Conservation (phyloP, 805 yeast genomes). For the Lipomyces japonicus region DNA sequence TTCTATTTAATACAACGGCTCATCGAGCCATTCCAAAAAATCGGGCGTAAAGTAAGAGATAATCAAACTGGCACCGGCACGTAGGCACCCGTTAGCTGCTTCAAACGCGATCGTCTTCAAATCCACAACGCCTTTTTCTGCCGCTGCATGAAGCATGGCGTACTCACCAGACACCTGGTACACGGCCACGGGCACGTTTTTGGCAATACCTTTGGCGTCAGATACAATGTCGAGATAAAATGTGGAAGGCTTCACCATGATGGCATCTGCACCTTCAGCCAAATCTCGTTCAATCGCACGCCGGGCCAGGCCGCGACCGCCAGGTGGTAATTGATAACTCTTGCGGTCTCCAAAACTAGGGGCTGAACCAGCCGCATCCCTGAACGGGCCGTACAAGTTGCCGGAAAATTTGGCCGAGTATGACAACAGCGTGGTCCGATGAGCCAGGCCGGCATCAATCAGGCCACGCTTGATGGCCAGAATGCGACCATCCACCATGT, state of each 20-base stretch:
- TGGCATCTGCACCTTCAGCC: conserved; percentile 90
- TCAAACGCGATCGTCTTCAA: conserved; percentile 74
- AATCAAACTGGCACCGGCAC: conserved; percentile 93
- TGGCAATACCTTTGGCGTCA: conserved; percentile 79
- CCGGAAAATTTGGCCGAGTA: conserved; percentile 94
- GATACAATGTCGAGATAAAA: conserved; percentile 87
- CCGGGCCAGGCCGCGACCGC: conserved; percentile 89
- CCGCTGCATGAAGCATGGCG: conserved; percentile 98
- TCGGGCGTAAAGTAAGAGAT: conserved; percentile 95
- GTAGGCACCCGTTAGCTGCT: conserved; percentile 80
- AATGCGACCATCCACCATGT: conserved; percentile 95
- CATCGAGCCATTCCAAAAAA: conserved; percentile 84
- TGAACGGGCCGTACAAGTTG: conserved; percentile 88
- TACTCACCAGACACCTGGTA: conserved; percentile 97
- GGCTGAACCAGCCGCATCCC: conserved; percentile 93
- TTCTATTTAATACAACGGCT: conserved; percentile 10
- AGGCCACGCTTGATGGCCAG: conserved; percentile 82
- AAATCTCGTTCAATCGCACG: conserved; percentile 84
- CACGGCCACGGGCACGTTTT: conserved; percentile 84
- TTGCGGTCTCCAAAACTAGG: conserved; percentile 90
- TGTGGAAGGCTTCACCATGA: conserved; percentile 93
- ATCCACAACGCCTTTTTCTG: conserved; percentile 89
- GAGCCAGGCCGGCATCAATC: conserved; percentile 76
- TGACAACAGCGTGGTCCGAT: conserved; percentile 83
- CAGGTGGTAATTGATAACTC: conserved; percentile 88